phyloP scores from a whole-genome alignment of 768 basidiomycete species.

The Gloeophyllum trabeum region DNA sequence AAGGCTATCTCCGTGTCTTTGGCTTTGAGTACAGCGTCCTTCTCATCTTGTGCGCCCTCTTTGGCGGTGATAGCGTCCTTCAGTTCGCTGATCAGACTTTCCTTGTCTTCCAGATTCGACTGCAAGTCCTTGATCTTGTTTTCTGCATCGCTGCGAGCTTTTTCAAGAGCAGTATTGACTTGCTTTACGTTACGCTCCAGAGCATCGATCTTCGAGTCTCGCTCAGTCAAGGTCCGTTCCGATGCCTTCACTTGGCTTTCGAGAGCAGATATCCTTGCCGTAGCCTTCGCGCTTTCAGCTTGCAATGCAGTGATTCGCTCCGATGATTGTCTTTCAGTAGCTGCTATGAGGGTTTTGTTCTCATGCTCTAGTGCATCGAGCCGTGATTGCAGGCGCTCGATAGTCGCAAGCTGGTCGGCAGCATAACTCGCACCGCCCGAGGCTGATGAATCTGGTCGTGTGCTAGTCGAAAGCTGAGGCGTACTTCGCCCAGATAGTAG shows the following conservation, averaged over 20 bases:
- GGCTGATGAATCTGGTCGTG: conserved; percentile 23
- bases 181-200: conserved; percentile 33
- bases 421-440: conserved; percentile 19
- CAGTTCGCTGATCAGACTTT: conserved; percentile 32
- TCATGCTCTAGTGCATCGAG: conserved; percentile 62
- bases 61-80: conserved; percentile 42
- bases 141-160: conserved; percentile 33
- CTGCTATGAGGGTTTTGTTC: conserved; percentile 39
- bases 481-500: conserved; percentile 24
- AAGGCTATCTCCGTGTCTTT: conserved; percentile 52
- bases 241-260: conserved; percentile 29
- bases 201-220: conserved; percentile 30
- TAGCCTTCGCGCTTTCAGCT: conserved; percentile 33
- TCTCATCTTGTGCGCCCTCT: conserved; percentile 37
- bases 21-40: conserved; percentile 34
- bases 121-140: conserved; percentile 29
- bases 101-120: conserved; percentile 31
- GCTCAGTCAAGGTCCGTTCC: conserved; percentile 33
- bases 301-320: conserved; percentile 18
- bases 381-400: conserved; percentile 31
- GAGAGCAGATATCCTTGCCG: conserved; percentile 25
- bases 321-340: not conserved
- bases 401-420: conserved; percentile 23
- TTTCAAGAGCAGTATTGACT: conserved; percentile 29
- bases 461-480: conserved; percentile 11